phyloP scores from a whole-genome alignment of 2,329 filamentous ascomycete species.

The Botrytis aclada region DNA sequence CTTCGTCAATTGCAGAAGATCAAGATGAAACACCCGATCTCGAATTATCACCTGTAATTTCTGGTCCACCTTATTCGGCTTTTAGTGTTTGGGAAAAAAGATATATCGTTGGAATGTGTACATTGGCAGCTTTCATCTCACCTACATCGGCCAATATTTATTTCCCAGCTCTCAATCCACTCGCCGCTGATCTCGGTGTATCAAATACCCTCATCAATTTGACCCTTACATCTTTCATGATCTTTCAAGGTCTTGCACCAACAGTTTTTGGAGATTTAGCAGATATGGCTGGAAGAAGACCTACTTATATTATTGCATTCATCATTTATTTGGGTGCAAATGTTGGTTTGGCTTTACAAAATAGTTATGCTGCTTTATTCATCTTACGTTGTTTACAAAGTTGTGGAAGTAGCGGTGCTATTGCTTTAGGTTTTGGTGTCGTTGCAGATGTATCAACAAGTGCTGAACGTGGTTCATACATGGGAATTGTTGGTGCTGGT shows the following conservation, averaged over 20 bases:
- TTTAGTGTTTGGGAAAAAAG: slow-evolving; percentile 41
- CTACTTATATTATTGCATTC: slow-evolving; percentile 56
- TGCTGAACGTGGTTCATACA: slow-evolving; percentile 68
- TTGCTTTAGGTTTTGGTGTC: slow-evolving; percentile 69
- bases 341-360: slow-evolving; percentile 52
- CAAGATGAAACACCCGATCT: slow-evolving; percentile 31
- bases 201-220: slow-evolving; percentile 36
- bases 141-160: slow-evolving; percentile 38
- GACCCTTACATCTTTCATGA: slow-evolving; percentile 39
- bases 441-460: slow-evolving; percentile 69
- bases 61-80: slow-evolving; percentile 36
- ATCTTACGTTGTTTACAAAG: slow-evolving; percentile 57
- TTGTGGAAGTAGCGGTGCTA: slow-evolving; percentile 53
- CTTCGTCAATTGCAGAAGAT: slow-evolving; percentile 23
- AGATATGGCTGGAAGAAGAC: slow-evolving; percentile 54
- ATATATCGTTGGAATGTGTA: slow-evolving; percentile 54
- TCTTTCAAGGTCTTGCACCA: slow-evolving; percentile 59
- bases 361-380: slow-evolving; percentile 51
- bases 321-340: slow-evolving; percentile 54
- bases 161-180: slow-evolving; percentile 37
- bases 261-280: slow-evolving; percentile 56
- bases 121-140: slow-evolving; percentile 41
- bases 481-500: slow-evolving; percentile 64
- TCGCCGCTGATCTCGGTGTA: slow-evolving; percentile 35
- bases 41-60: slow-evolving; percentile 32